Conservation (phyloP, 768 basidiomycete species). For the Boletales sp. region DNA sequence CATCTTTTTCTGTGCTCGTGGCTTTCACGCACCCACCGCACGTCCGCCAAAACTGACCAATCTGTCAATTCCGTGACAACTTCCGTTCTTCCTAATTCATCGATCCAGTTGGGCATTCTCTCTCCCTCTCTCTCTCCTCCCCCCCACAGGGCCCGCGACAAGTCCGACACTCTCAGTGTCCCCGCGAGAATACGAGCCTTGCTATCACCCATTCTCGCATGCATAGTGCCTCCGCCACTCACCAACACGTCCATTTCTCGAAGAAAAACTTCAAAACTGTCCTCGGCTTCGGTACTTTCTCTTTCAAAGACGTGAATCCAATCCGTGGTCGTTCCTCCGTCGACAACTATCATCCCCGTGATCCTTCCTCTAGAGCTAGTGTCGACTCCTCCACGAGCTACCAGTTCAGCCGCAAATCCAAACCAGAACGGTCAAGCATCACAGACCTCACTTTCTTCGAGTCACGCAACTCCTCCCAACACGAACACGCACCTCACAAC, state of each 20-base stretch:
- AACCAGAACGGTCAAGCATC: constrained; percentile 35
- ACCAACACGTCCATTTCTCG: constrained; percentile 32
- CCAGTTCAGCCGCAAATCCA: constrained; percentile 34
- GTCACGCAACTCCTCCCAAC: constrained; percentile 29
- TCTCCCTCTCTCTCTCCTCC: constrained; percentile 23
- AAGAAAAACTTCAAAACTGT: constrained; percentile 49
- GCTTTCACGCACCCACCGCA: constrained; percentile 34
- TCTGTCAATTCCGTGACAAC: constrained; percentile 25
- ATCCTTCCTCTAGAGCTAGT: constrained; percentile 38
- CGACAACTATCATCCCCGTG: constrained; percentile 24
- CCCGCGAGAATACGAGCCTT: constrained; percentile 24
- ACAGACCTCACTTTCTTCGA: constrained; percentile 43
- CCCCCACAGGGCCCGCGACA: constrained; percentile 25
- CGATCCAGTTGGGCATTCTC: constrained; percentile 18
- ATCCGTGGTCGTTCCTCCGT: constrained; percentile 27
- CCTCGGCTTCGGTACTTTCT: constrained; percentile 40
- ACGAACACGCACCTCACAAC: constrained; percentile 30
- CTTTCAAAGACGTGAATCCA: constrained; percentile 35
- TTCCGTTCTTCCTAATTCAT: constrained; percentile 31
- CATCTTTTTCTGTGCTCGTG: constrained; percentile 33
- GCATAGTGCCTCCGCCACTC: constrained; percentile 40
- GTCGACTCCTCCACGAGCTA: constrained; percentile 41
- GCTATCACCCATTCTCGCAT: constrained; percentile 33
- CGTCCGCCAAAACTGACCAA: constrained; percentile 29
- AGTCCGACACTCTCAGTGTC: constrained; percentile 23